Percentiles rank a stretch among this genome's conserved stretches.
Conservation (phyloP, 1,284 basidiomycete species). For the Polyporus tsugae region DNA sequence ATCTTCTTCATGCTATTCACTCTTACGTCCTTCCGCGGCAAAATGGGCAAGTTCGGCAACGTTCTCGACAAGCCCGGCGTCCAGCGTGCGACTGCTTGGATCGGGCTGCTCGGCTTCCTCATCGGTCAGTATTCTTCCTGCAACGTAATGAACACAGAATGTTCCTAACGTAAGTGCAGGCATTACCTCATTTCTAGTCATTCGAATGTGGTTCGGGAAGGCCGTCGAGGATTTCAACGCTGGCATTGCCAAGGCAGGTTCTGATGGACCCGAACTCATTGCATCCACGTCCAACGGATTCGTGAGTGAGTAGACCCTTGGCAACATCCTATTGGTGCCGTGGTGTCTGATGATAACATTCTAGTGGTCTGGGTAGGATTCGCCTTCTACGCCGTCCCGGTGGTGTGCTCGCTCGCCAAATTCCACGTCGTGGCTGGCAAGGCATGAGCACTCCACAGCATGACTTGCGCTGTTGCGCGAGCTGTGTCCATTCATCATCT, state of each 20-base stretch:
- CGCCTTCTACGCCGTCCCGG: conserved; percentile 74
- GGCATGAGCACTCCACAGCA: conserved; percentile 28
- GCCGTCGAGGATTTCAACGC: conserved; percentile 79
- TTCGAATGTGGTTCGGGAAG: conserved; percentile 85
- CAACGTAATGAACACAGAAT: conserved; percentile 9
- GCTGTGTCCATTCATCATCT: background rate
- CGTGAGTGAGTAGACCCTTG: conserved; percentile 61
- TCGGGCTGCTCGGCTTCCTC: conserved; percentile 77
- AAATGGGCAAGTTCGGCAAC: conserved; percentile 63
- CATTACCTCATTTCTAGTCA: conserved; percentile 72
- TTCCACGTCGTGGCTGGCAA: conserved; percentile 58
- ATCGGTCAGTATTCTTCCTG: conserved; percentile 56
- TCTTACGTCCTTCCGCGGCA: conserved; percentile 70
- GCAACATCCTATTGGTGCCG: background rate
- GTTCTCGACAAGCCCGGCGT: conserved; percentile 64
- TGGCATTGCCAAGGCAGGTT: conserved; percentile 60
- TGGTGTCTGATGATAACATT: conserved; percentile 8
- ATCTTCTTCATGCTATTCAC: conserved; percentile 75
- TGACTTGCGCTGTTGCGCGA: background rate
- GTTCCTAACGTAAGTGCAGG: conserved; percentile 48
- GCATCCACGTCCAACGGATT: conserved; percentile 78
- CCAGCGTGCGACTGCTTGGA: conserved; percentile 72
- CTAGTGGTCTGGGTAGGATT: conserved; percentile 82
- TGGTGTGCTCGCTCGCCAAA: conserved; percentile 76
- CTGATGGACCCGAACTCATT: conserved; percentile 62